Base-by-base conservation (phyloP, 2,329 filamentous ascomycete genomes). In the Amauroascus verrucosus region DNA sequence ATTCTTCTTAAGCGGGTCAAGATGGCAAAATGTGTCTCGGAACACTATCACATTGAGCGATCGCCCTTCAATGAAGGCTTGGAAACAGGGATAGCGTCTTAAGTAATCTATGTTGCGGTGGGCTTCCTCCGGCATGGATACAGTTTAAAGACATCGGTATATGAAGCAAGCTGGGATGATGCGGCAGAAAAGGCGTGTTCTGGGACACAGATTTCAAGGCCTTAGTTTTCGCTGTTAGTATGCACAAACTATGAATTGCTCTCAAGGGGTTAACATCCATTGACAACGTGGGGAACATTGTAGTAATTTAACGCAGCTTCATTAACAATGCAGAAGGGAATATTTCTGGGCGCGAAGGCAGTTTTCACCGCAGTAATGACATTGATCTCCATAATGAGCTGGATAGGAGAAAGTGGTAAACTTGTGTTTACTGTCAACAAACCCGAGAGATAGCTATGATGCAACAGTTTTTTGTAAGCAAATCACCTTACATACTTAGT, bases 241-340 rank as follows among this genome's bases (percentile, higher is more conserved):
- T 46, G n/a, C 18, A 24, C 18, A 43, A 53, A 16, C 28, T 48
- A 13, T 16, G 40, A 20, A 48, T 26, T 14, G 16, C 45, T 47
- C 51, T 20, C 20, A 41, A 41, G 32, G 8, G n/a, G 28, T n/a
- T n/a, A 18, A 51, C 48, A 32, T 54, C 54, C 54, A 13, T 28
- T 35, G 40, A 51, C 11, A 28, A 41, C 41, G n/a, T 38, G 40
- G 43, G 54, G 38, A 41, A 35, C 54, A 51, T 56, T 54, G 46
- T 54, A 54, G 47, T 56, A 56, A 14, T 53, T 56, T 38, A 56
- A 56, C 33, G 50, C 54, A 53, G 48, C 38, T 51, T 51, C 48
- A 51, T 51, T 51, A 40, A 56, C 45, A 40, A 56, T 18, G 49
- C 54, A 56, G 46, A 56, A 56, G 13, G 38, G 46, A 32, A 51